Evolutionary conservation across 148 eudicot species (phyloP), one percentile per base, ranked within the genome.

Genomic region (Beta vulgaris): DNA sequence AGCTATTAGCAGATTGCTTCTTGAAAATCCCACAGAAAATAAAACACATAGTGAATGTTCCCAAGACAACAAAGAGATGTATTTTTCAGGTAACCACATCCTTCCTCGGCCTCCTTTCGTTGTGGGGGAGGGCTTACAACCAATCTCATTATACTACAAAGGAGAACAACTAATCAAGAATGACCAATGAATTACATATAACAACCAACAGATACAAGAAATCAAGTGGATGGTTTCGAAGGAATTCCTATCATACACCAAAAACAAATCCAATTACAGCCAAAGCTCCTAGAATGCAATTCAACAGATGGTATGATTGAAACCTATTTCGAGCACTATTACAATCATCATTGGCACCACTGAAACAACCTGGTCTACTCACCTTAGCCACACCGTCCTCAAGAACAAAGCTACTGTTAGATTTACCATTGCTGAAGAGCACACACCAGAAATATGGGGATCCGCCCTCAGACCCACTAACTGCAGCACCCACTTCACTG

Each of bases 391-490:
- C 90, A 51, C 91, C 91, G 16, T 78, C 90, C 72, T 88, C 91
- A 29, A 86, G 75, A 7, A 69, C 76, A 70, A 94, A 94, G 78
- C 95, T 94, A 72, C 83, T 83, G 72, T 91, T 91, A 61, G 89
- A 16, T 71, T 71, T 88, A 8, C 93, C 97, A 36, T 80, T 83
- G 82, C 98, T 92, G 79, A 95, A 92, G 63, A 95, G 77, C 65
- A 95, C 85, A 36, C 98, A 95, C 97, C 97, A 95, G 78, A 95
- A 95, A 76, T 90, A 90, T 15, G 98, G 96, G 13, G 79, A 75
- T 32, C 96, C 96, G 4, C 93, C 91, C 63, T 79, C 92, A 0
- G 98, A 89, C 16, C 96, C 91, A 61, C 97, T 95, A 31, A 88
- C 96, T 4, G 89, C 97, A 11, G 97, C 97, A 44, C 98, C 98